Base-by-base conservation (phyloP, 2,329 filamentous ascomycete genomes). In the Esteya vermicola region DNA sequence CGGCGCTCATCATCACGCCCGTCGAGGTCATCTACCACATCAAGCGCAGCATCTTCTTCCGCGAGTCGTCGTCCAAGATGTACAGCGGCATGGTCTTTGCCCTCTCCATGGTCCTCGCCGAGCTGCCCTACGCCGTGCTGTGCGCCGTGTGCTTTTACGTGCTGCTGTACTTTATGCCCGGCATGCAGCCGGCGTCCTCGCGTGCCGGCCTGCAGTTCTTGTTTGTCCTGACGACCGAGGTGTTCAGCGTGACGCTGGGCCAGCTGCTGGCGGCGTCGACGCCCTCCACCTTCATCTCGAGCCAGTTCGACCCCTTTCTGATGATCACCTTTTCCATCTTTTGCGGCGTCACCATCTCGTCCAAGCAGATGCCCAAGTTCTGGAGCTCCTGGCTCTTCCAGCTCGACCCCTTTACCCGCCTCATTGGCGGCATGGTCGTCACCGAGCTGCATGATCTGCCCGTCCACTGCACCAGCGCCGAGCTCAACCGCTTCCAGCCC, bases 141-240 rank as follows among this genome's bases (percentile, higher is more conserved):
- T 93, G 85, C 56, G 78, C 84, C 1, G 75, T 91, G 9, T 66
- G 63, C 42, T 93, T 93, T 68, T 94, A 82, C 67, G 52, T 93
- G 1, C 84, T 81, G 0, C 58, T 93, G 4, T 93, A 93, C 68
- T 93, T 80, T 59, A 81, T 91, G 54, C 82, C 85, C 0, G 83
- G 82, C 0, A 75, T 93, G 55, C 72, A 79, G 49, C 52, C 57
- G 4, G 68, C 68, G 0, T 59, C 75, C 1, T 69, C 65, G 2
- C 73, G 83, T 5, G 83, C 85, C 0, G 86, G 85, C 0, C 91
- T 88, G 58, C 83, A 89, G 55, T 93, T 93, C 68, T 65, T 93
- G 54, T 85, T 93, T 62, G 61, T 93, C 4, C 67, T 93, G 40
- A 70, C 89, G 50, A 89, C 83, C 0, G 85, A 93, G 55, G 57